Conservation (phyloP, 306 rosid species). For the Rosa multiflora region DNA sequence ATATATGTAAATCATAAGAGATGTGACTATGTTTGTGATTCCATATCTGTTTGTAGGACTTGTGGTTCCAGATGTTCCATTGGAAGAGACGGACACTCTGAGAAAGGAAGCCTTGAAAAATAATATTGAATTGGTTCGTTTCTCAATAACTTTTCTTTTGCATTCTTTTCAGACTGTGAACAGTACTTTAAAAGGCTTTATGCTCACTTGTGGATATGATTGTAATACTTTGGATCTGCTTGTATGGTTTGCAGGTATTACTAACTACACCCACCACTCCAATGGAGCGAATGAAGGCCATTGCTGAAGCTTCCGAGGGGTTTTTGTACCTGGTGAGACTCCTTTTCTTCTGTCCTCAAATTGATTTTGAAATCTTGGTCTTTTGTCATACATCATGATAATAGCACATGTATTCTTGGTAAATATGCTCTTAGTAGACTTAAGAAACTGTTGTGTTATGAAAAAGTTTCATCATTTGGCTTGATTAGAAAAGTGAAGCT, state of each 20-base stretch:
- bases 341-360: conserved; percentile 9
- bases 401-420: neutral
- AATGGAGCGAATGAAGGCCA: conserved; percentile 66
- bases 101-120: conserved; percentile 74
- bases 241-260: conserved; percentile 58
- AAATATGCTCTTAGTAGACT: neutral
- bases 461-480: conserved; percentile 6
- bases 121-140: conserved; percentile 76
- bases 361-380: neutral
- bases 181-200: neutral
- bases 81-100: conserved; percentile 69
- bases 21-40: conserved; percentile 8
- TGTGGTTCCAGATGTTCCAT: conserved; percentile 94
- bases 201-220: neutral
- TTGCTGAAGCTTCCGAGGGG: conserved; percentile 83
- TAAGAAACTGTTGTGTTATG: conserved; percentile 3
- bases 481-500: conserved; percentile 17
- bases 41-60: conserved; percentile 53
- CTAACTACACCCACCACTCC: conserved; percentile 95
- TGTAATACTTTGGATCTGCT: neutral
- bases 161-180: conserved; percentile 15
- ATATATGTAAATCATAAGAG: neutral
- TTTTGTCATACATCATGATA: neutral
- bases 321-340: conserved; percentile 75
- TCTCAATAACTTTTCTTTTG: conserved; percentile 4